These are phyloP conservation scores for Rhizopogon roseolus DNA, from an alignment of 768 basidiomycete genomes.

Conservation along the genomic window DNA sequence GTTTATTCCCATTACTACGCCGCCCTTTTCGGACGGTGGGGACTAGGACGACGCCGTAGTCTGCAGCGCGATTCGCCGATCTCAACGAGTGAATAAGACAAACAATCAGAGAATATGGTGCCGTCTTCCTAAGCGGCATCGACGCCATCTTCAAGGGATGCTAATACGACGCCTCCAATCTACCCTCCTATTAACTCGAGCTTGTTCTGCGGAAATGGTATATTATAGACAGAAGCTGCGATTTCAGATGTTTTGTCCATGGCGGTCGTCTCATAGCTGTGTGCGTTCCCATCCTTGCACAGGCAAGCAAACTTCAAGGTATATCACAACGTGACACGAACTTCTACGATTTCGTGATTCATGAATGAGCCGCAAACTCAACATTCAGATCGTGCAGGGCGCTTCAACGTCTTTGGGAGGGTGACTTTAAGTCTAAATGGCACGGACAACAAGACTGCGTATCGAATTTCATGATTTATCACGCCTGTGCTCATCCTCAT, in stretches of 20 bases:
- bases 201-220: conserved; percentile 91
- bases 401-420: conserved; percentile 63
- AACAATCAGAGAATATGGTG: conserved; percentile 64
- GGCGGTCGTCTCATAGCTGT: conserved; percentile 62
- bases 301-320: conserved; percentile 26
- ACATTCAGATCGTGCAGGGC: conserved; percentile 41
- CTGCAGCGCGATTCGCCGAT: conserved; percentile 49
- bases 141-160: conserved; percentile 69
- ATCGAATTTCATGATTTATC: not conserved
- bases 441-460: conserved; percentile 55
- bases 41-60: conserved; percentile 30
- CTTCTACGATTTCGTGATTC: conserved; percentile 85
- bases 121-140: conserved; percentile 78
- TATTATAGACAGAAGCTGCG: conserved; percentile 74
- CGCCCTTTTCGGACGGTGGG: too few relatives aligned
- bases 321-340: conserved; percentile 87
- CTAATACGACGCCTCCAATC: conserved; percentile 2
- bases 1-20: too few relatives aligned
- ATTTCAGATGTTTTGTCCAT: conserved; percentile 89
- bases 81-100: conserved; percentile 70
- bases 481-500: conserved; percentile 39
- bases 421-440: conserved; percentile 60
- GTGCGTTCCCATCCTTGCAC: conserved; percentile 37
- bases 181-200: conserved; percentile 58
- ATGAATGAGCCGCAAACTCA: conserved; percentile 60